A percentile compares a stretch with the other conserved stretches of the same genome.
Evolutionary conservation across 2,329 filamentous ascomycete species (phyloP).

Genomic region (Penicillium sp.): DNA sequence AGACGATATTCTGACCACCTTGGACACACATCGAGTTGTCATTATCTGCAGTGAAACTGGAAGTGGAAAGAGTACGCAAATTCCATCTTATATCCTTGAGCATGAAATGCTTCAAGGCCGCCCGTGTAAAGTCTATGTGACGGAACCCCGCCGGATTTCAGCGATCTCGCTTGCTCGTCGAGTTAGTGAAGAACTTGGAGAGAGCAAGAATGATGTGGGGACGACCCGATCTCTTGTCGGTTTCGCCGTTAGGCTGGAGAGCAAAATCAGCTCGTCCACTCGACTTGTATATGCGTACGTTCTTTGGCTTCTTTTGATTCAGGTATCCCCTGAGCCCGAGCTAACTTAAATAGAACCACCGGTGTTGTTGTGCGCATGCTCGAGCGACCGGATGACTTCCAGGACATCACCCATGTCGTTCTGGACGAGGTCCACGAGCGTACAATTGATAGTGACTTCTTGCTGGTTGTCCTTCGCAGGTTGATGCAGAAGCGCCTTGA

Average conservation of each 20-base stretch:
- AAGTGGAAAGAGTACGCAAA: slow-evolving; percentile 94
- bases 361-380: slow-evolving; percentile 98
- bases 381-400: slow-evolving; percentile 80
- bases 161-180: slow-evolving; percentile 90
- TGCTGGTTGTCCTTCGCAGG: slow-evolving; percentile 86
- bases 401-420: slow-evolving; percentile 88
- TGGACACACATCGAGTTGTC: slow-evolving; percentile 78
- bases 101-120: slow-evolving; percentile 79
- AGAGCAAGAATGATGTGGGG: slow-evolving; percentile 77
- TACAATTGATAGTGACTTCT: slow-evolving; percentile 93
- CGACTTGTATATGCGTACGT: slow-evolving; percentile 82
- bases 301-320: not conserved
- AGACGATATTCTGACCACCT: slow-evolving; percentile 71
- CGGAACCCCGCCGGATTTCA: slow-evolving; percentile 91
- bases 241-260: slow-evolving; percentile 91
- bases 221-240: slow-evolving; percentile 82
- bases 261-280: slow-evolving; percentile 78
- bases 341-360: slow-evolving; percentile 47
- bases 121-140: slow-evolving; percentile 90
- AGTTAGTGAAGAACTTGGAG: slow-evolving; percentile 92
- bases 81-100: slow-evolving; percentile 91
- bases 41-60: slow-evolving; percentile 97
- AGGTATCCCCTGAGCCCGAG: not conserved
- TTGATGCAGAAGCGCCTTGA: slow-evolving; percentile 74
- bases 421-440: slow-evolving; percentile 98